Conservation (phyloP, 176 grass and related monocot genomes). For the Ananas comosus region DNA sequence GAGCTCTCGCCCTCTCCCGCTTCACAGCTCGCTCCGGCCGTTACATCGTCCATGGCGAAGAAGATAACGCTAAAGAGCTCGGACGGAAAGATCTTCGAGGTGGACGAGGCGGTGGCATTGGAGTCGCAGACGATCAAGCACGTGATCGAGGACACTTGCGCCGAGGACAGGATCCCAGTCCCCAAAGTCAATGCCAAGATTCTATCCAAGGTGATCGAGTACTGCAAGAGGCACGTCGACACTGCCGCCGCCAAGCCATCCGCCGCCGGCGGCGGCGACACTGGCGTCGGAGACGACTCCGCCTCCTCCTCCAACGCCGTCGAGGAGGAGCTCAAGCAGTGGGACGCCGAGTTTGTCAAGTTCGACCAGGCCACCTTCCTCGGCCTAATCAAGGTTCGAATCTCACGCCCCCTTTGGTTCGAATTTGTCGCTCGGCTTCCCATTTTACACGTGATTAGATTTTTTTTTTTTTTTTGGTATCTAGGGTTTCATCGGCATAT, state of each 20-base stretch:
- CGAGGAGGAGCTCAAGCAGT: slow-evolving; percentile 30
- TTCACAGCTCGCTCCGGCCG: too few relatives aligned
- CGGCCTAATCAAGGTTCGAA: slow-evolving; percentile 18
- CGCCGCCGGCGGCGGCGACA: neutral
- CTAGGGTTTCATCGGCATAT: too few relatives aligned
- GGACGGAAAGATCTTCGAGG: slow-evolving; percentile 33
- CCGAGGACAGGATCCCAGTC: slow-evolving; percentile 31
- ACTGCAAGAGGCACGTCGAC: slow-evolving; percentile 49
- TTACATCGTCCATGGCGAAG: slow-evolving; percentile 23
- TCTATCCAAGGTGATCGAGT: slow-evolving; percentile 42
- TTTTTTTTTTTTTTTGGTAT: too few relatives aligned
- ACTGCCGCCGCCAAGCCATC: neutral
- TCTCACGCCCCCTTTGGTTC: too few relatives aligned
- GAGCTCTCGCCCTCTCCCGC: too few relatives aligned
- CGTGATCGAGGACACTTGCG: slow-evolving; percentile 49
- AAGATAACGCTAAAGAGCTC: slow-evolving; percentile 21
- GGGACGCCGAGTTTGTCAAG: slow-evolving; percentile 42
- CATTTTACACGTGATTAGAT: too few relatives aligned
- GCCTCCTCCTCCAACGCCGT: neutral
- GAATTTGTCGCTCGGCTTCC: too few relatives aligned
- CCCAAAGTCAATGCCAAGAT: slow-evolving; percentile 39
- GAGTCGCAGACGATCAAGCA: slow-evolving; percentile 40
- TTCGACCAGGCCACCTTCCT: slow-evolving; percentile 41
- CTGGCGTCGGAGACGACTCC: too few relatives aligned
- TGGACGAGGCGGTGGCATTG: slow-evolving; percentile 31